Percentiles rank a stretch among this genome's conserved stretches.
Evolutionary conservation across 331 rosid species (phyloP).

Genomic region (Acacia concinna): DNA sequence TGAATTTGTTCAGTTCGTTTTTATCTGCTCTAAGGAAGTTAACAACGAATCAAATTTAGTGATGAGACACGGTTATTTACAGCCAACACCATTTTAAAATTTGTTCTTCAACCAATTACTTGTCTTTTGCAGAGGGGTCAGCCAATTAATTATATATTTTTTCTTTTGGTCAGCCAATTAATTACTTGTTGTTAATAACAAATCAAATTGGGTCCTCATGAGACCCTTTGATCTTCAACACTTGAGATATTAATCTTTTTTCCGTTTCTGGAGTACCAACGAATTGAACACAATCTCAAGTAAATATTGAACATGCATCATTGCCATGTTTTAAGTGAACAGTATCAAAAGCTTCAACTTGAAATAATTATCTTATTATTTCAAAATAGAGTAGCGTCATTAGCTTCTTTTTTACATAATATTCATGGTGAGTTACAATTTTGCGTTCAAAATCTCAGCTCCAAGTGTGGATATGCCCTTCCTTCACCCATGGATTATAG

Average conservation of each 20-base stretch:
- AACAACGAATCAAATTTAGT: too few relatives aligned
- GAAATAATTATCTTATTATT: too few relatives aligned
- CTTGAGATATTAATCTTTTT: neutral
- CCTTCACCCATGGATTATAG: neutral
- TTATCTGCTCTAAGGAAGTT: too few relatives aligned
- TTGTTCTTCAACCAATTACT: neutral
- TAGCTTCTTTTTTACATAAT: too few relatives aligned
- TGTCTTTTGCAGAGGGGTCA: neutral
- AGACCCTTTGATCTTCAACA: neutral
- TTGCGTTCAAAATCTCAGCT: constrained; percentile 25
- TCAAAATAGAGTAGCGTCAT: too few relatives aligned
- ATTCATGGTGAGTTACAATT: neutral
- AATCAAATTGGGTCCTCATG: neutral
- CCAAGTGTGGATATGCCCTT: constrained; percentile 32
- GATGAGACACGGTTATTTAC: too few relatives aligned
- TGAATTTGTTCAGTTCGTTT: neutral
- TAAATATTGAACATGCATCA: neutral
- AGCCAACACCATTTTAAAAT: too few relatives aligned
- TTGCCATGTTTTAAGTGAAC: neutral
- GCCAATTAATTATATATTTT: too few relatives aligned
- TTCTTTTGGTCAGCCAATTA: too few relatives aligned
- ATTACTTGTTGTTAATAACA: neutral
- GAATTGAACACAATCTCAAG: neutral
- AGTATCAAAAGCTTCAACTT: neutral
- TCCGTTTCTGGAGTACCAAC: neutral